These are phyloP conservation scores for Canna indica DNA, from an alignment of 176 grass and related monocot genomes.

Conservation along the genomic window DNA sequence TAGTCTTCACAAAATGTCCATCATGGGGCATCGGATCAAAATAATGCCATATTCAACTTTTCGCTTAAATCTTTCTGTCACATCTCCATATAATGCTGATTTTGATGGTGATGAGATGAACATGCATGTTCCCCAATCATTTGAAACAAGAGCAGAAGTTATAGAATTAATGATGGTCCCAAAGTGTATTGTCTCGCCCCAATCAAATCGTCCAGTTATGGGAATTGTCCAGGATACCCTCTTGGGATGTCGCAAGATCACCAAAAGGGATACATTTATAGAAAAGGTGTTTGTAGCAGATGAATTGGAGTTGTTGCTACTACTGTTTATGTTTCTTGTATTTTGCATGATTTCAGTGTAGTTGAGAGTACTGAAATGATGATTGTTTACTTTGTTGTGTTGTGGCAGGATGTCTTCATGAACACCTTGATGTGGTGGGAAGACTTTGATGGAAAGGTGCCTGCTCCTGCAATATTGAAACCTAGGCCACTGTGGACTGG, in stretches of 20 bases:
- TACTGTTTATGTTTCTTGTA: background rate
- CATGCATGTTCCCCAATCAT: constrained; percentile 97
- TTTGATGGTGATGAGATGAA: constrained; percentile 99
- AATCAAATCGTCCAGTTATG: constrained; percentile 93
- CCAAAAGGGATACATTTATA: constrained; percentile 91
- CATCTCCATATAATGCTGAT: constrained; percentile 98
- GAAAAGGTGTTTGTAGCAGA: constrained; percentile 48
- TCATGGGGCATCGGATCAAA: constrained; percentile 97
- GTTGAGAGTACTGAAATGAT: constrained; percentile 14
- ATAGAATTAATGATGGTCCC: constrained; percentile 98
- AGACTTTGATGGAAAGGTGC: constrained; percentile 95
- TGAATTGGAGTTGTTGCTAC: background rate
- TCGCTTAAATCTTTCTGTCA: constrained; percentile 81
- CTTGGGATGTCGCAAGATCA: constrained; percentile 89
- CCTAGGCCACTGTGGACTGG: constrained; percentile 95
- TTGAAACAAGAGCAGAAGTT: constrained; percentile 97
- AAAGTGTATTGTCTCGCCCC: constrained; percentile 96
- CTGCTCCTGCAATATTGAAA: constrained; percentile 85
- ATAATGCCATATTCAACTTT: constrained; percentile 99
- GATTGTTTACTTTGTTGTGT: constrained; percentile 10
- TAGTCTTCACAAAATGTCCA: constrained; percentile 98
- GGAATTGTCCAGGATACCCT: constrained; percentile 93
- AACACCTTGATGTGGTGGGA: constrained; percentile 99
- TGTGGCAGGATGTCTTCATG: constrained; percentile 91
- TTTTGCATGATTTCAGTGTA: constrained; percentile 9